Evolutionary conservation across 1,139 yeast genomes (phyloP).

Genomic region (Kluyveromyces sp.): DNA sequence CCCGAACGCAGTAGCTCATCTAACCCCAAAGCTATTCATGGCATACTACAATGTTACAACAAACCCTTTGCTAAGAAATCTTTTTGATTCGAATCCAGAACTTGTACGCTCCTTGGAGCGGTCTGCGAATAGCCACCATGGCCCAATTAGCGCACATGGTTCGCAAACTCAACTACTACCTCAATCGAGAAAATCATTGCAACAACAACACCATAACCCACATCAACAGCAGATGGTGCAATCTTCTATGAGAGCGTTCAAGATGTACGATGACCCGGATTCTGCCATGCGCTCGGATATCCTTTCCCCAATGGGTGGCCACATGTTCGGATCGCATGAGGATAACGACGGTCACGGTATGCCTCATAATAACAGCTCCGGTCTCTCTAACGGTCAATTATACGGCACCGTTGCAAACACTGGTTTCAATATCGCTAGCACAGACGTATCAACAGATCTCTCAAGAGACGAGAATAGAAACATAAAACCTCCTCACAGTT

Average conservation of each 20-base stretch:
- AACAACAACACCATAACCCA: not conserved
- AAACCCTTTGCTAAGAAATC: conserved; percentile 16
- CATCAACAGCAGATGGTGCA: not conserved
- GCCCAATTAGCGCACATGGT: not conserved
- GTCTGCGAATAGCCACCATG: not conserved
- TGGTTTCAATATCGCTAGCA: conserved; percentile 20
- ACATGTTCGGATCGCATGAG: not conserved
- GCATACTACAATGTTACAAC: conserved; percentile 15
- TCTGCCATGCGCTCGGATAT: not conserved
- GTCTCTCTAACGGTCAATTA: conserved; percentile 6
- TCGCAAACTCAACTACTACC: not conserved
- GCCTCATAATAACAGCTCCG: conserved; percentile 3
- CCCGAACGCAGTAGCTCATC: conserved; percentile 39
- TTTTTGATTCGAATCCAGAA: conserved; percentile 8
- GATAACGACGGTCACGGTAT: conserved; percentile 1
- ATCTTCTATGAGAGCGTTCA: conserved; percentile 23
- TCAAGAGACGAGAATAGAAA: conserved; percentile 88
- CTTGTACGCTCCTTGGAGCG: not conserved
- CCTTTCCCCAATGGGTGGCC: not conserved
- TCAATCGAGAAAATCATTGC: not conserved
- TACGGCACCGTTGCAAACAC: conserved; percentile 13
- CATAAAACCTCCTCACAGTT: conserved; percentile 92
- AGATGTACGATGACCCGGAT: conserved; percentile 19
- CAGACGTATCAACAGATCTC: conserved; percentile 36
- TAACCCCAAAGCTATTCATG: conserved; percentile 28